Evolutionary conservation across 2,329 filamentous ascomycete species (phyloP).

Genomic region (Pestalotiopsis sp.): DNA sequence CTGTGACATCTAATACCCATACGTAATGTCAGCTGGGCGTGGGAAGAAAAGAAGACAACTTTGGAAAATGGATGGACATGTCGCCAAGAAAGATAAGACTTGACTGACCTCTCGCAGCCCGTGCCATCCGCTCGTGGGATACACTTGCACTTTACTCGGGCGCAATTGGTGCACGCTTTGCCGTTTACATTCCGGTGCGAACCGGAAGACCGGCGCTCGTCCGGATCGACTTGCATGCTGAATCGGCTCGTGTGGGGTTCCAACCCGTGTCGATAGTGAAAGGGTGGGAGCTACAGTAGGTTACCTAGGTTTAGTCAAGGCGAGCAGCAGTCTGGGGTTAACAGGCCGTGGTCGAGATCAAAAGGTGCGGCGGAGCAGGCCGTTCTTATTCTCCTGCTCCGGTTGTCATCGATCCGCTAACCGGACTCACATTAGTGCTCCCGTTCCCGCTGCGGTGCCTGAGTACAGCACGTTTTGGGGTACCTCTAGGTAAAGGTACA

Average conservation of each 20-base stretch:
- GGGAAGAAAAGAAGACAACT: not conserved
- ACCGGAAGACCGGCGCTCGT: not conserved
- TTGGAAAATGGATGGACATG: not conserved
- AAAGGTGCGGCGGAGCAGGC: not conserved
- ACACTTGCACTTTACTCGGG: slow-evolving; percentile 51
- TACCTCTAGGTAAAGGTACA: not conserved
- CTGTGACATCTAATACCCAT: slow-evolving; percentile 39
- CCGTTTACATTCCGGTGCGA: not conserved
- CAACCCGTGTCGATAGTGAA: not conserved
- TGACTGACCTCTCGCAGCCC: slow-evolving; percentile 33
- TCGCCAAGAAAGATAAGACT: not conserved
- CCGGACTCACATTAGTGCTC: not conserved
- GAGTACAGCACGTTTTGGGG: not conserved
- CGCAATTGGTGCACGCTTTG: slow-evolving; percentile 48
- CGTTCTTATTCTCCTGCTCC: not conserved
- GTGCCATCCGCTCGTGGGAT: slow-evolving; percentile 37
- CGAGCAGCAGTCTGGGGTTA: not conserved
- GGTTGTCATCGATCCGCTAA: not conserved
- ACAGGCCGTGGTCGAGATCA: not conserved
- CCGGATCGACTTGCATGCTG: not conserved
- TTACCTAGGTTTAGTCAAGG: not conserved
- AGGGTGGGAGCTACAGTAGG: not conserved
- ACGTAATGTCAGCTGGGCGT: slow-evolving; percentile 21
- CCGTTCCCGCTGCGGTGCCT: not conserved
- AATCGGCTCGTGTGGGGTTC: not conserved